Percentiles rank a stretch among this genome's conserved stretches.
These are phyloP conservation scores for Termitomyces sp. DNA, from an alignment of 768 basidiomycete species.

Conservation along the genomic window DNA sequence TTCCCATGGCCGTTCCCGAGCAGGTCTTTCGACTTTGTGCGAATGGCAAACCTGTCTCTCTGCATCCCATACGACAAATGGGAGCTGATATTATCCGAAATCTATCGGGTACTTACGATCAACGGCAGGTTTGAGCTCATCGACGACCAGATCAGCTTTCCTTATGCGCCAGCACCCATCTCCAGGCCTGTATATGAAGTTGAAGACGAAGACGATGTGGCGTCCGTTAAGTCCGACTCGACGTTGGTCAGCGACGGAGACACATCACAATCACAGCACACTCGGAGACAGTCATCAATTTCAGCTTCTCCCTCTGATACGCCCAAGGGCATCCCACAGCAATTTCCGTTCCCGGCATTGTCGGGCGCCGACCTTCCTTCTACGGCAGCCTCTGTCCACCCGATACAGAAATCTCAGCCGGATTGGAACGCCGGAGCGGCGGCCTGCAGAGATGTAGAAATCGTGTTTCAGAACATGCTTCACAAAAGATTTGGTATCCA, in stretches of 20 bases:
- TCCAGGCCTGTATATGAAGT: not conserved
- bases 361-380: not conserved
- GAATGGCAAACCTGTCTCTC: slow-evolving; percentile 63
- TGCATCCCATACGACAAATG: slow-evolving; percentile 58
- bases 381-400: slow-evolving; percentile 3
- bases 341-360: not conserved
- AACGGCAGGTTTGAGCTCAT: slow-evolving; percentile 69
- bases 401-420: slow-evolving; percentile 5
- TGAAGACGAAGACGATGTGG: slow-evolving; percentile 24
- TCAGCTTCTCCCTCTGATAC: not conserved
- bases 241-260: slow-evolving; percentile 17
- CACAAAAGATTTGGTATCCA: slow-evolving; percentile 43
- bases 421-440: slow-evolving; percentile 36
- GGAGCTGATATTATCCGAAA: slow-evolving; percentile 54
- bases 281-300: slow-evolving; percentile 10
- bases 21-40: slow-evolving; percentile 62
- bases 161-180: slow-evolving; percentile 33
- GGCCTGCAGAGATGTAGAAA: slow-evolving; percentile 45
- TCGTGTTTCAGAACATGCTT: slow-evolving; percentile 56
- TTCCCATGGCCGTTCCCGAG: slow-evolving; percentile 56
- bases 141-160: slow-evolving; percentile 66
- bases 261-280: slow-evolving; percentile 2
- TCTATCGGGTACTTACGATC: slow-evolving; percentile 50
- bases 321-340: not conserved
- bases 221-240: slow-evolving; percentile 17